Base-by-base conservation (phyloP, 805 yeast genomes). In the Saccharomyces paradoxus region DNA sequence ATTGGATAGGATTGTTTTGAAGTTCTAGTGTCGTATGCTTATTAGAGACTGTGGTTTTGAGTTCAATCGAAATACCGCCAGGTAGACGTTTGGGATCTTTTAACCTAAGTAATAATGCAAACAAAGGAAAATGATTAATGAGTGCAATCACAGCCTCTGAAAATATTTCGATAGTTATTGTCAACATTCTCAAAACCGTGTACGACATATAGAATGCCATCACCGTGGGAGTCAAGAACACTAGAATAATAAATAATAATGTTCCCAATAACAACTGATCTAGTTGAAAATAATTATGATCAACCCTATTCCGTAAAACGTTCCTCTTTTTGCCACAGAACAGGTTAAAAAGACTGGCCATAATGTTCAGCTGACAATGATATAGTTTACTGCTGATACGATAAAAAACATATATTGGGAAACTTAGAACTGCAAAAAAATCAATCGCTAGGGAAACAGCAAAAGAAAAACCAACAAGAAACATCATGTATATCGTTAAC, bases 181-280 rank as follows among this genome's bases (percentile, higher is more conserved):
- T 75, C 0, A 76, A 58, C 37, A 89, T 63, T 53, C 90, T 74
- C 4, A 84, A 73, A 0, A 77, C 56, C 5, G 88, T 86, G 69
- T 90, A 92, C 24, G 84, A 80, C 17, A 83, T 60, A 65, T 94
- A 94, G 66, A 91, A 94, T 13, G 94, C 94, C 60, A 84, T 67
- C 1, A 89, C 86, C 0, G 99, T 94, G 0, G 99, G 99, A 50
- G 90, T 69, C 32, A 95, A 73, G 60, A 90, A 87, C 0, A 86
- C 71, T 52, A 88, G 72, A 14, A 91, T 81, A 50, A 92, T 89
- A 70, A 94, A 94, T 17, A 92, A 70, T 54, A 94, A 77, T 2
- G 97, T 94, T 0, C 99, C 99, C 65, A 92, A 72, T 50, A 95
- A 73, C 54, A 92, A 75, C 64, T 91, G 96, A 66, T 91, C 97